Evolutionary conservation across 441 rosid genomes (phyloP).

Genomic region (Euphorbia schlechtendalii): DNA sequence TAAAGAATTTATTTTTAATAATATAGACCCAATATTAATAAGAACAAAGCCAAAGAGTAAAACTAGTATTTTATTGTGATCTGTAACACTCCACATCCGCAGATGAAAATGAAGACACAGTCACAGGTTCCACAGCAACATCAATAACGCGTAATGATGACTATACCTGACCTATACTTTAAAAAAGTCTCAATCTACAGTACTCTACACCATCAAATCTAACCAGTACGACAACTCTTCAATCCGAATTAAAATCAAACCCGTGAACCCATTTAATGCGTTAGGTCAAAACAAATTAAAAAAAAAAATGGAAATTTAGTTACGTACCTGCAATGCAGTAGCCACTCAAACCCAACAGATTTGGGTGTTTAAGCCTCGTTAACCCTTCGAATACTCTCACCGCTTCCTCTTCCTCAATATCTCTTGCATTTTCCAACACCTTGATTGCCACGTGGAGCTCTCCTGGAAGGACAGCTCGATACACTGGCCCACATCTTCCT

Average conservation of each 20-base stretch:
- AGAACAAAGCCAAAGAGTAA: too few species aligned
- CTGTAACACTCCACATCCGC: too few species aligned
- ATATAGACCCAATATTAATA: too few species aligned
- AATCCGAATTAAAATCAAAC: constrained; percentile 10
- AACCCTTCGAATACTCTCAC: constrained; percentile 49
- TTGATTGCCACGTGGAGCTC: constrained; percentile 89
- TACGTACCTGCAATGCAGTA: constrained; percentile 83
- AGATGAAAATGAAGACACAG: too few species aligned
- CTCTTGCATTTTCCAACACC: constrained; percentile 65
- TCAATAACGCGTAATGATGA: too few species aligned
- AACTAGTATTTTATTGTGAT: too few species aligned
- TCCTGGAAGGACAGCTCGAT: constrained; percentile 74
- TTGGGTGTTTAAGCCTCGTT: constrained; percentile 74
- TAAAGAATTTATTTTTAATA: too few species aligned
- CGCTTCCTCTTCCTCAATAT: constrained; percentile 40
- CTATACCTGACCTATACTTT: too few species aligned
- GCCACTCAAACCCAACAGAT: constrained; percentile 67
- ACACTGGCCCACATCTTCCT: constrained; percentile 73
- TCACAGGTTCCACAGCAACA: too few species aligned
- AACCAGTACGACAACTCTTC: constrained; percentile 4
- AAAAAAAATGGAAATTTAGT: background rate
- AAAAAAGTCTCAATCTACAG: background rate
- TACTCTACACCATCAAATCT: background rate
- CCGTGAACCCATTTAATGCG: constrained; percentile 34
- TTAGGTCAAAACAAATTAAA: constrained; percentile 2